Percentiles rank a stretch among this genome's conserved stretches.
Evolutionary conservation across 306 rosid genomes (phyloP).

Genomic region (Quercus gilva): DNA sequence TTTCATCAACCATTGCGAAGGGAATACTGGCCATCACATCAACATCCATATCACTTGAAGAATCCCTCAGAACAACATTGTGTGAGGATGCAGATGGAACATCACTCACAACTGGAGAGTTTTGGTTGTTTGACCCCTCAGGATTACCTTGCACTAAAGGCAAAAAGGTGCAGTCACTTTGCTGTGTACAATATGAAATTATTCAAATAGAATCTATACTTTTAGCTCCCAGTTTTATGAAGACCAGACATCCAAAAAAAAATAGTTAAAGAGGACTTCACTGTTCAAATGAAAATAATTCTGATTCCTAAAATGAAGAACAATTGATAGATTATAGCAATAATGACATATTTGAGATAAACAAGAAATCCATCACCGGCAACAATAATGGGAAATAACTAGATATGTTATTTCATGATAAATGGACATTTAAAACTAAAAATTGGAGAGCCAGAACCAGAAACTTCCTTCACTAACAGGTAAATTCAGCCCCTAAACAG

Average conservation of each 20-base stretch:
- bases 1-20: conserved; percentile 88
- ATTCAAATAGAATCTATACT: not conserved
- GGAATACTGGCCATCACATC: conserved; percentile 59
- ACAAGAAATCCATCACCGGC: not conserved
- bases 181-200: not conserved
- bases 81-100: conserved; percentile 41
- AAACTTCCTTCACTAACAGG: not conserved
- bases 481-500: not conserved
- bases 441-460: not conserved
- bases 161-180: conserved; percentile 16
- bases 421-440: not conserved
- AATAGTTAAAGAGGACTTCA: not conserved
- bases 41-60: conserved; percentile 49
- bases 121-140: conserved; percentile 41
- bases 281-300: not conserved
- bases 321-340: not conserved
- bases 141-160: conserved; percentile 29
- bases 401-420: not conserved
- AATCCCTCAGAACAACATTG: conserved; percentile 37
- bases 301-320: not conserved
- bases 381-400: not conserved
- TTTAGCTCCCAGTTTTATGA: not conserved
- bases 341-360: not conserved
- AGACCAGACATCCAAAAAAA: not conserved
- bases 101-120: conserved; percentile 27